phyloP scores from a whole-genome alignment of 148 eudicot genomes.

The Selenicereus undatus region DNA sequence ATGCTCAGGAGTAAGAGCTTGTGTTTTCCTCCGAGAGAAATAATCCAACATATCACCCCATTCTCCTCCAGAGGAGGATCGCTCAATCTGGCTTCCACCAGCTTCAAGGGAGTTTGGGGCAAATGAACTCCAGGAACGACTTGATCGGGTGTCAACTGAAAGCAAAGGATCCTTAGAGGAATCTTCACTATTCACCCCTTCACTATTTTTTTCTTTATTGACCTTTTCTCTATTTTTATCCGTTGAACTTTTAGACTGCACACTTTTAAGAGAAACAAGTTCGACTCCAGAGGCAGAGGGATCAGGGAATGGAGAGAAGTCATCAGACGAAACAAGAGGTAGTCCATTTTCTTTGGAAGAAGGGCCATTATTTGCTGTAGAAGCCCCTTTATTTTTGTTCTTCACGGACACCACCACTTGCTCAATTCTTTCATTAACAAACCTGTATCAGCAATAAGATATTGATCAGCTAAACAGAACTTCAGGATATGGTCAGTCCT shows the following conservation, averaged over 20 bases:
- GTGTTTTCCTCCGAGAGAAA: conserved; percentile 63
- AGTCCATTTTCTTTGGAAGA: conserved; percentile 41
- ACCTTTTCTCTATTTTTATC: conserved; percentile 36
- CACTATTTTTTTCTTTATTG: conserved; percentile 21
- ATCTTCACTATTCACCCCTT: conserved; percentile 33
- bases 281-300: conserved; percentile 85
- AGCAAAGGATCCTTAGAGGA: conserved; percentile 83
- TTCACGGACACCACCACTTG: conserved; percentile 50
- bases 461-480: neutral
- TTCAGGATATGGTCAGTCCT: neutral
- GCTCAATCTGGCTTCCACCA: conserved; percentile 40
- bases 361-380: conserved; percentile 29
- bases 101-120: conserved; percentile 36
- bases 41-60: conserved; percentile 77
- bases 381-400: conserved; percentile 51
- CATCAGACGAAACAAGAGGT: conserved; percentile 47
- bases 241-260: conserved; percentile 31
- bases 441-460: conserved; percentile 45
- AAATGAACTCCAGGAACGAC: conserved; percentile 70
- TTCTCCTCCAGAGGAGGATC: conserved; percentile 62
- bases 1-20: conserved; percentile 88
- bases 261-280: conserved; percentile 65
- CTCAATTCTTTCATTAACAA: conserved; percentile 95
- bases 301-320: conserved; percentile 57
- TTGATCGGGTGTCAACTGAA: conserved; percentile 63